Evolutionary conservation across 2,329 filamentous ascomycete genomes (phyloP).

Genomic region (Botrytis paeoniae): DNA sequence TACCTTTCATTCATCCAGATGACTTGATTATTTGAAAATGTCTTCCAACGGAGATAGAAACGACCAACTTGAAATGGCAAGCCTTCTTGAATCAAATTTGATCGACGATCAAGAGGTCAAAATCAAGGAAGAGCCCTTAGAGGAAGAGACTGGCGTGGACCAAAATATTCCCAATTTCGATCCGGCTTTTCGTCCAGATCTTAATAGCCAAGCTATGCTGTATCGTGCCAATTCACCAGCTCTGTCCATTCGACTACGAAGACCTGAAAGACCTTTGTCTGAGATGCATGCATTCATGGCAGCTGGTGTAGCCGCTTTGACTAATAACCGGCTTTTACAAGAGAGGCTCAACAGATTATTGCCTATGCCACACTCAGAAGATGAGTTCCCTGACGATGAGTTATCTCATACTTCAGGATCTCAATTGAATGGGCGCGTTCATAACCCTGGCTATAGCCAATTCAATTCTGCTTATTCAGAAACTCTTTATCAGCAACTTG

Average conservation of each 20-base stretch:
- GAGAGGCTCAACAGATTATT: background rate
- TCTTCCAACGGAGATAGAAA: background rate
- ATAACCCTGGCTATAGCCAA: background rate
- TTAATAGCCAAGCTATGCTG: background rate
- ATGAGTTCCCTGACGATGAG: background rate
- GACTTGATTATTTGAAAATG: background rate
- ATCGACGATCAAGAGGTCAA: background rate
- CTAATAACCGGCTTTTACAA: background rate
- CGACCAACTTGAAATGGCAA: too few relatives aligned
- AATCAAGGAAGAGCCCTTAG: background rate
- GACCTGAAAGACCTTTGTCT: background rate
- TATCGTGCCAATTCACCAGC: background rate
- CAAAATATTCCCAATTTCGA: background rate
- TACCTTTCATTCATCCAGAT: background rate
- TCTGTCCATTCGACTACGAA: background rate
- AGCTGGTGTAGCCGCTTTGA: background rate
- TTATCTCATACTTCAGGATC: background rate
- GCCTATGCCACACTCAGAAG: background rate
- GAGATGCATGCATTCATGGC: background rate
- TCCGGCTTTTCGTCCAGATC: background rate
- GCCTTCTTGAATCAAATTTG: rapidly evolving
- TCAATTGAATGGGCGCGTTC: background rate
- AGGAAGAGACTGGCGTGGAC: background rate
- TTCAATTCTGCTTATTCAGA: rapidly evolving
- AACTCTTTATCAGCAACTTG: background rate